These are phyloP conservation scores for Vinca major DNA, from an alignment of 305 asterid genomes.

Conservation along the genomic window DNA sequence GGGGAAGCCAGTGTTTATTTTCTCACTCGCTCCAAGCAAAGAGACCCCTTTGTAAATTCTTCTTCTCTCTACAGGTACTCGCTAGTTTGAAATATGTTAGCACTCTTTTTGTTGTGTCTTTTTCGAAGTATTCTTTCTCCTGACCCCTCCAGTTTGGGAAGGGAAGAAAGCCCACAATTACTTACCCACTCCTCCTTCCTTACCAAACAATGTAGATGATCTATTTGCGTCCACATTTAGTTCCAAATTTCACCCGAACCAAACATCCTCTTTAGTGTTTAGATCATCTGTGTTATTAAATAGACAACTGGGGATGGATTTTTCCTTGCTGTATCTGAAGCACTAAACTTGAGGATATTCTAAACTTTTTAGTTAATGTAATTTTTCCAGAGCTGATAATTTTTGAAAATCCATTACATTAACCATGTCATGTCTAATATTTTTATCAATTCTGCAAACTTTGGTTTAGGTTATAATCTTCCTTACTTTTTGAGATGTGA, in stretches of 20 bases:
- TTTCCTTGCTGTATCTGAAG: not conserved
- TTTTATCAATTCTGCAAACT: not conserved
- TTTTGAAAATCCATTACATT: not conserved
- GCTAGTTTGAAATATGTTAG: not conserved
- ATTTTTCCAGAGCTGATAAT: not conserved
- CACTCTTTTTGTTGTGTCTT: not conserved
- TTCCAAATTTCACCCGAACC: too few relatives aligned
- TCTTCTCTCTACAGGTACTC: conserved; percentile 81
- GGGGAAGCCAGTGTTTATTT: conserved; percentile 66
- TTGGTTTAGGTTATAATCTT: not conserved
- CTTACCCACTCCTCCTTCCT: too few relatives aligned
- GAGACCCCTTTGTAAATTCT: conserved; percentile 63
- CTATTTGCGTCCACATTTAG: too few relatives aligned
- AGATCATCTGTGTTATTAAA: not conserved
- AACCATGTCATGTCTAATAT: not conserved
- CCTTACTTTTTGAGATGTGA: not conserved
- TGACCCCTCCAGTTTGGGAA: too few relatives aligned
- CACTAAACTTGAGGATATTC: not conserved
- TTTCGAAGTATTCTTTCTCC: too few relatives aligned
- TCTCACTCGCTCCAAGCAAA: conserved; percentile 62
- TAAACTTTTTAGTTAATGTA: not conserved
- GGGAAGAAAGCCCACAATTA: too few relatives aligned
- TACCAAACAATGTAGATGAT: too few relatives aligned
- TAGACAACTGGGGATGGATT: not conserved
- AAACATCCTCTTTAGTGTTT: not conserved